A percentile compares a stretch with the other conserved stretches of the same genome.
phyloP scores from a whole-genome alignment of 2,329 filamentous ascomycete genomes.

The Colletotrichum tabaci region DNA sequence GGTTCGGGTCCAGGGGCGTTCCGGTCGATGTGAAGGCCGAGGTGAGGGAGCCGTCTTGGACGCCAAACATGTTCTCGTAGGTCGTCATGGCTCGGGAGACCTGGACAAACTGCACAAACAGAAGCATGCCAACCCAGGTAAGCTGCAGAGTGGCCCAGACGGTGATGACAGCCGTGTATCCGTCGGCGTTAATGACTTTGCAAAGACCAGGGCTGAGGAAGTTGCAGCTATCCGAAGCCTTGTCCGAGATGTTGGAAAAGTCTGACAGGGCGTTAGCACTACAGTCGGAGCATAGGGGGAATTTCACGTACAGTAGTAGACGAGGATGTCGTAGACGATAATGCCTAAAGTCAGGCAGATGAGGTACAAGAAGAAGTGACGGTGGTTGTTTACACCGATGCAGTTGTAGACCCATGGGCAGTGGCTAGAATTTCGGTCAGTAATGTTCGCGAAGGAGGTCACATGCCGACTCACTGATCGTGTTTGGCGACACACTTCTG shows the following conservation, averaged over 20 bases:
- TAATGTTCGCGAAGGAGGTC: not conserved
- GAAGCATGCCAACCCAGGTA: conserved; percentile 96
- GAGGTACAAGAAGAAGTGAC: conserved; percentile 95
- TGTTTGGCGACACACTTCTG: conserved; percentile 95
- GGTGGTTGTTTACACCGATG: conserved; percentile 94
- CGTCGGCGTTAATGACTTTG: conserved; percentile 82
- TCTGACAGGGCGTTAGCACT: conserved; percentile 64
- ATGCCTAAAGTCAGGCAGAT: conserved; percentile 84
- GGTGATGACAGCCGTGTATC: conserved; percentile 85
- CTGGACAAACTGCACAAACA: conserved; percentile 94
- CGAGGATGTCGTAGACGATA: conserved; percentile 77
- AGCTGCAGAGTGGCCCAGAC: conserved; percentile 89
- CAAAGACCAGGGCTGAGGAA: conserved; percentile 84
- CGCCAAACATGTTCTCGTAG: conserved; percentile 94
- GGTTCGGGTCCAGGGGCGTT: conserved; percentile 77
- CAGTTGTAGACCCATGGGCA: conserved; percentile 99
- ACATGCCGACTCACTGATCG: conserved; percentile 81
- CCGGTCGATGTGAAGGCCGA: conserved; percentile 85
- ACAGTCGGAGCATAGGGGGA: conserved; percentile 3
- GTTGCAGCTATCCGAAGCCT: conserved; percentile 74
- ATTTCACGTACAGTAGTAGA: conserved; percentile 76
- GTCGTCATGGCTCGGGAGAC: conserved; percentile 95
- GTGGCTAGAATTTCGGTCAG: conserved; percentile 70
- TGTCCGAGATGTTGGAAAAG: conserved; percentile 70
- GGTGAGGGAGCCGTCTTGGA: conserved; percentile 75